These are phyloP conservation scores for Suhomyces atakaporum DNA, from an alignment of 1,139 yeast species.

Conservation along the genomic window DNA sequence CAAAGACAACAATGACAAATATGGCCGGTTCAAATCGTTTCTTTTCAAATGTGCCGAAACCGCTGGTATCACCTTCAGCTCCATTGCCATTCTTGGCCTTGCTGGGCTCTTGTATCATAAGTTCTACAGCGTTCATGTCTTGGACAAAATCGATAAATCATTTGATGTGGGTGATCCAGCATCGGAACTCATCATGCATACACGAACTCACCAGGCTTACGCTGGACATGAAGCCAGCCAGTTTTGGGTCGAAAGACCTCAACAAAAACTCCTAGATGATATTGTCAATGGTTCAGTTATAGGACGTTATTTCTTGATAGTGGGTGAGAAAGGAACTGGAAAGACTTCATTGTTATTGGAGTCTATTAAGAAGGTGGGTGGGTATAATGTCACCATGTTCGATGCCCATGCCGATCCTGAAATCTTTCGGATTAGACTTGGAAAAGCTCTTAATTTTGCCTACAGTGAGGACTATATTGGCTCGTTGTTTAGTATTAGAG, in stretches of 20 bases:
- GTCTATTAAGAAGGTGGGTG: constrained; percentile 65
- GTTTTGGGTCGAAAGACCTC: constrained; percentile 69
- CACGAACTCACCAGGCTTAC: constrained; percentile 35
- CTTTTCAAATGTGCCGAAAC: constrained; percentile 65
- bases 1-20: constrained; percentile 14
- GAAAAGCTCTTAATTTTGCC: constrained; percentile 72
- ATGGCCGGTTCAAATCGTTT: constrained; percentile 29
- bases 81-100: constrained; percentile 66
- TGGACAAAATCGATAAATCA: constrained; percentile 65
- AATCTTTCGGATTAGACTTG: constrained; percentile 73
- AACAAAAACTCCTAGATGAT: constrained; percentile 65
- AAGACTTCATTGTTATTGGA: constrained; percentile 74
- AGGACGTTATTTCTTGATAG: constrained; percentile 70
- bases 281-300: constrained; percentile 61
- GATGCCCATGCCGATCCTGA: constrained; percentile 91
- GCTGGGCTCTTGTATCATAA: constrained; percentile 74
- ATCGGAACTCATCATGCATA: constrained; percentile 56
- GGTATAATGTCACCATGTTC: constrained; percentile 66
- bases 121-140: constrained; percentile 59
- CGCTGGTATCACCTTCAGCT: constrained; percentile 73
- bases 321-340: constrained; percentile 89
- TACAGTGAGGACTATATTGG: constrained; percentile 84
- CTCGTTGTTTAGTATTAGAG: constrained; percentile 75
- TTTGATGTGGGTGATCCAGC: constrained; percentile 72
- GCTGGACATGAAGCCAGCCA: constrained; percentile 30